Percentiles rank a stretch among this genome's conserved stretches.
Conservation (phyloP, 345 rosid genomes). For the Carallia pectinifolia region DNA sequence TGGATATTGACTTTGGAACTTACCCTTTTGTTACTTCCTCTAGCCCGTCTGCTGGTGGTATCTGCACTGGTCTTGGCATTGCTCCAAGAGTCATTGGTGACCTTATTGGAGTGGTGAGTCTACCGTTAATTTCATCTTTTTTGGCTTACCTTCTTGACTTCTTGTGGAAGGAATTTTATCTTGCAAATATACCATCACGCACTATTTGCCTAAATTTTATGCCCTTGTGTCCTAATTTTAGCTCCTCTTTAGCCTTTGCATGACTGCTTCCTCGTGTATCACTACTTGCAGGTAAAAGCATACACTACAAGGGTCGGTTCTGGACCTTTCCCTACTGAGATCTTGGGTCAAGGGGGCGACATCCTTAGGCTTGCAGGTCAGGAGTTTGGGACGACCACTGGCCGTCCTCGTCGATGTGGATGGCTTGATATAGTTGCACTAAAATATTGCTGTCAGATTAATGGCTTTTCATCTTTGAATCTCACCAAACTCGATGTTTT, state of each 20-base stretch:
- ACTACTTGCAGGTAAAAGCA: slow-evolving; percentile 72
- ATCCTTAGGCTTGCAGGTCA: slow-evolving; percentile 84
- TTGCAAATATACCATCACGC: too few relatives aligned
- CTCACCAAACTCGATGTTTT: slow-evolving; percentile 94
- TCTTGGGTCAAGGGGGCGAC: slow-evolving; percentile 84
- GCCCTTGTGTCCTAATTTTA: too few relatives aligned
- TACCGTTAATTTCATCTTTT: not conserved
- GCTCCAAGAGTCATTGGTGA: slow-evolving; percentile 92
- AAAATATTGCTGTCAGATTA: slow-evolving; percentile 78
- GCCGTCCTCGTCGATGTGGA: slow-evolving; percentile 99
- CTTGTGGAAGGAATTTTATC: not conserved
- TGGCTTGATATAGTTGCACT: slow-evolving; percentile 98
- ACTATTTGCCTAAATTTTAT: too few relatives aligned
- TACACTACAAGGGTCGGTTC: slow-evolving; percentile 99
- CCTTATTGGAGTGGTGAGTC: slow-evolving; percentile 86
- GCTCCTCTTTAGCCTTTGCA: not conserved
- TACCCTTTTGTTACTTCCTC: slow-evolving; percentile 98
- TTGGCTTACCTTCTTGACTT: not conserved
- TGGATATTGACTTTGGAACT: slow-evolving; percentile 92
- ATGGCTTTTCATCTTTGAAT: slow-evolving; percentile 92
- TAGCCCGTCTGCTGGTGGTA: slow-evolving; percentile 97
- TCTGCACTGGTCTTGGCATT: slow-evolving; percentile 92
- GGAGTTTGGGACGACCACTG: slow-evolving; percentile 96
- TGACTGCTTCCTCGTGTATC: not conserved
- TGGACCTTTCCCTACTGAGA: slow-evolving; percentile 97